Evolutionary conservation across 495 filamentous ascomycete species (phyloP), one percentile per base, ranked within the genome.

Genomic region (Ascobolus immersus): DNA sequence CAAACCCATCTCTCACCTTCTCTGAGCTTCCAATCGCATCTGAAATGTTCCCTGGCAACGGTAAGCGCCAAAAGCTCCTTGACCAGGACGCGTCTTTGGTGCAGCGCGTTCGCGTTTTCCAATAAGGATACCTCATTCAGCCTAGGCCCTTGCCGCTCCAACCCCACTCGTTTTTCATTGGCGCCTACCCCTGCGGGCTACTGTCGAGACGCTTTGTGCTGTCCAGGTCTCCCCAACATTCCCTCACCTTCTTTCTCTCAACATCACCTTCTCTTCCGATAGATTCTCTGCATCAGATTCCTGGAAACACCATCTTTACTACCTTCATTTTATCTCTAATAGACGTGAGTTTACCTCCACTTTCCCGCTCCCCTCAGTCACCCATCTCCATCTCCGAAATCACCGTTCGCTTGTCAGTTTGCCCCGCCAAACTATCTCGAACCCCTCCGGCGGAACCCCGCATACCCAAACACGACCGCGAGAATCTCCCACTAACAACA

Each of bases 371-470:
- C 38, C 10, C 20, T 23, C 29, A 14, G n/a, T 27, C 17, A 34
- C 28, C 36, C 38, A 36, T n/a, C 38, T 17, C 28, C 26, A 46
- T 26, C 12, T 18, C 25, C 36, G 25, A 28, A 43, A 29, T 28
- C 40, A 37, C 30, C 32, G 15, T 29, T 15, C 18, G 21, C 28
- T 19, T 15, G 5, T 41, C 18, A 34, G 24, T 36, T 41, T 42
- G 15, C 35, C 20, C 28, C 19, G 33, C 28, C 36, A 38, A 45
- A 21, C 29, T 25, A 19, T 28, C 27, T 35, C 37, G 30, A 36
- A 39, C 39, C 34, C 45, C 40, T 20, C 36, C 31, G 35, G 47
- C 35, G 20, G 47, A 33, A 35, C 38, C 31, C 32, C 33, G 25
- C 34, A 43, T 45, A 11, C 14, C 25, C 6, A 11, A 27, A 4